Conservation (phyloP, 169 alveolate species). For the Babesia sp. region DNA sequence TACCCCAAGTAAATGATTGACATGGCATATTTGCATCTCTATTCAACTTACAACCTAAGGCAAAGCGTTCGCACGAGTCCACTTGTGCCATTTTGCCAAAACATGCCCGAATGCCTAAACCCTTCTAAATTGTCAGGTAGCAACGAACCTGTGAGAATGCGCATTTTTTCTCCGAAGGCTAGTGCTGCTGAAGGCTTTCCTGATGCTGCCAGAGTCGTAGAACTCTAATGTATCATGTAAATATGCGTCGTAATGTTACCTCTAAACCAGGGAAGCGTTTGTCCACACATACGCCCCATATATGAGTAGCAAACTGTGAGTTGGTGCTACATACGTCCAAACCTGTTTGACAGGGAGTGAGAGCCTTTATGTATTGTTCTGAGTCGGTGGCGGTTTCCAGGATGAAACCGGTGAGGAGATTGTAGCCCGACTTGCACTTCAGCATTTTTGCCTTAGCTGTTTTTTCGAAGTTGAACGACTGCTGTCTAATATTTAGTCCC, state of each 20-base stretch:
- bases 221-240: background rate
- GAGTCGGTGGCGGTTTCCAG: background rate
- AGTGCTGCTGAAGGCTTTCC: background rate
- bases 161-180: background rate
- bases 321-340: background rate
- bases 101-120: background rate
- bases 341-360: conserved; percentile 58
- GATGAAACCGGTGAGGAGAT: conserved; percentile 52
- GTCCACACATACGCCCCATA: conserved; percentile 57
- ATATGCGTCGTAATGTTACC: background rate
- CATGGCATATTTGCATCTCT: background rate
- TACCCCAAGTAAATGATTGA: conserved; percentile 9
- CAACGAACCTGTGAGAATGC: conserved; percentile 12
- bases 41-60: background rate
- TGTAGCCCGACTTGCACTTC: conserved; percentile 38
- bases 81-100: background rate
- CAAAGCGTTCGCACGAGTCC: background rate
- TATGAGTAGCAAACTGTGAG: background rate
- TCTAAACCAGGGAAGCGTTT: conserved; percentile 57
- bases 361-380: background rate
- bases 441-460: conserved; percentile 3
- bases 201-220: background rate
- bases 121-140: background rate
- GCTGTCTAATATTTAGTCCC: conserved; percentile 37
- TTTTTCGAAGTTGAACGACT: background rate